Evolutionary conservation across 176 grass and related monocot genomes (phyloP).

Genomic region (Avena insularis): DNA sequence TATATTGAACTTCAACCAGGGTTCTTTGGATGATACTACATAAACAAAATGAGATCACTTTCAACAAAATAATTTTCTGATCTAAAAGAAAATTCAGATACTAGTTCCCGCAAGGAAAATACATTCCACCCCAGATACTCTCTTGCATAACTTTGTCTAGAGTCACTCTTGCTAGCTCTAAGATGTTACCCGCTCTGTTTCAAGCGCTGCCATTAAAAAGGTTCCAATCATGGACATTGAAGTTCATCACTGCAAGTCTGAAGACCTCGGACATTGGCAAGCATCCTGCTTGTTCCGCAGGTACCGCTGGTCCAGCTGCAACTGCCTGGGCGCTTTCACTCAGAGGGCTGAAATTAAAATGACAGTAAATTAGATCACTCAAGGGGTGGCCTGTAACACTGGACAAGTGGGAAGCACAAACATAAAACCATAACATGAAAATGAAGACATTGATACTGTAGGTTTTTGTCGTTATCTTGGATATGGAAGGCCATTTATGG

Average conservation of each 20-base stretch:
- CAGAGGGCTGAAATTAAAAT: conserved; percentile 66
- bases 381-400: not conserved
- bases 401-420: not conserved
- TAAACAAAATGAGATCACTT: not conserved
- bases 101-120: not conserved
- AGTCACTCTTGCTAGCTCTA: not conserved
- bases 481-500: not conserved
- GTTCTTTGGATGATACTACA: conserved; percentile 8
- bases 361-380: not conserved
- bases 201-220: conserved; percentile 59
- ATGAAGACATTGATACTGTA: not conserved
- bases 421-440: not conserved
- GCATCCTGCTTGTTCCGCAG: conserved; percentile 71
- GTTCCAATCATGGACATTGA: conserved; percentile 88
- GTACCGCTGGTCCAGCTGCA: conserved; percentile 65
- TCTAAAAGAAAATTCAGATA: conserved; percentile 7
- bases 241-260: conserved; percentile 68
- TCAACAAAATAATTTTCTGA: not conserved
- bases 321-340: conserved; percentile 65
- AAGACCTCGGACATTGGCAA: conserved; percentile 82
- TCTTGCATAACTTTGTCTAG: not conserved
- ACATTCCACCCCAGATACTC: not conserved
- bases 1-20: conserved; percentile 11
- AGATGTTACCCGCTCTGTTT: conserved; percentile 29
- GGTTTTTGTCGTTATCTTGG: not conserved